Conservation (phyloP, 1,284 basidiomycete genomes). For the Heimioporus retisporus region DNA sequence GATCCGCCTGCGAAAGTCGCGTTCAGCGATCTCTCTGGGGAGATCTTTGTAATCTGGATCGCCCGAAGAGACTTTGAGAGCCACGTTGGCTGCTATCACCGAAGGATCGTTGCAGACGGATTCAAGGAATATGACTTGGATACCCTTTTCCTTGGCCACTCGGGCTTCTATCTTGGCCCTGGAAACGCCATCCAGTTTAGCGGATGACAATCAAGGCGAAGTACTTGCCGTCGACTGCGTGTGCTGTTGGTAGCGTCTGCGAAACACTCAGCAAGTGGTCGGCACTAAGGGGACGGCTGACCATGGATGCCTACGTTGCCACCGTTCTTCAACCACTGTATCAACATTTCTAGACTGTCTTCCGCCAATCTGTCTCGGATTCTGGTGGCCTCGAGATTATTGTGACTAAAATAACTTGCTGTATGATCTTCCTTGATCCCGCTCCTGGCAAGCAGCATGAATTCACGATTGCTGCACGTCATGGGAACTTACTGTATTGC, state of each 20-base stretch:
- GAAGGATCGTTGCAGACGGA: conserved; percentile 95
- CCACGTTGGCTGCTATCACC: conserved; percentile 95
- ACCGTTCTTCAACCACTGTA: conserved; percentile 94
- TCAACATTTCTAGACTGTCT: conserved; percentile 96
- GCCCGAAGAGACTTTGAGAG: conserved; percentile 94
- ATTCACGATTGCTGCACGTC: conserved; percentile 3
- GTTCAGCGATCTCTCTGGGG: conserved; percentile 87
- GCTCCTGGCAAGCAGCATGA: conserved; percentile 53
- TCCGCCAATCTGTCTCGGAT: conserved; percentile 88
- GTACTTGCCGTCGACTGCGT: conserved; percentile 69
- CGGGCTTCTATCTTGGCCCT: conserved; percentile 86
- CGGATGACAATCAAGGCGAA: not conserved
- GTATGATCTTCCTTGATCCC: conserved; percentile 93
- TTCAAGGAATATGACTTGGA: conserved; percentile 95
- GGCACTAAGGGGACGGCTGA: conserved; percentile 46
- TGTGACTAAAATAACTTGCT: conserved; percentile 92
- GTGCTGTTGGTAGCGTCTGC: conserved; percentile 97
- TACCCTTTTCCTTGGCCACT: conserved; percentile 91
- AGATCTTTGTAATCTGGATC: conserved; percentile 98
- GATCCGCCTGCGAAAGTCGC: conserved; percentile 94
- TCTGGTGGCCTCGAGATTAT: conserved; percentile 84
- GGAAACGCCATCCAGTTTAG: conserved; percentile 19
- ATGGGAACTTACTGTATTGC: conserved; percentile 70
- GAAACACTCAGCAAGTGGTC: conserved; percentile 16
- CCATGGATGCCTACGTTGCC: conserved; percentile 99